Evolutionary conservation across 129 eudicot species (phyloP), one percentile per base, ranked within the genome.

Genomic region (Erigeron canadensis): DNA sequence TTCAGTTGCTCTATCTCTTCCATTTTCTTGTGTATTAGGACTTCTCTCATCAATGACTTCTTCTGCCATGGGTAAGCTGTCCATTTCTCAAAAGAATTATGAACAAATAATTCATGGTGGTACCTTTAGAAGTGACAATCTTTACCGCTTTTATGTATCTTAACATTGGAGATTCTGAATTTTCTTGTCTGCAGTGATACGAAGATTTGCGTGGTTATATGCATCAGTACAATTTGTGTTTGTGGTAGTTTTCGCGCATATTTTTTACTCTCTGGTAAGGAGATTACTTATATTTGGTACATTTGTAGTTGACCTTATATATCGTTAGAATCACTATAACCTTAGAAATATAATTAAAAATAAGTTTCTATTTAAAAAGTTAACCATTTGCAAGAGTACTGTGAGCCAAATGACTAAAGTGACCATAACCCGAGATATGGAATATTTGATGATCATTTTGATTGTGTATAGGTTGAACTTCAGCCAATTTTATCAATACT

Each of bases 11-110:
- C 61, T 91, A 71, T 88, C 97, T 45, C 82, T 91, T 79, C 97
- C 97, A 39, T 88, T 91, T 84, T 91, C 97, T 69, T 91, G 96
- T 80, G 73, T 86, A 48, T 77, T 91, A 46, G 97, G 96, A 55
- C 90, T 91, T 66, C 84, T 91, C 34, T 69, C 96, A 54, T 83
- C 96, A 12, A 79, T 88, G 91, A 86, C 91, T 50, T 79, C 97
- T 65, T 88, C 96, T 38, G 83, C 94, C 50, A 86, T 91, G 94
- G 97, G 97, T 91, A 86, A 74, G 82, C 40, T 59, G 43, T 44
- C 43, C 48, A 55, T 5, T 37, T 42, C 38, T 46, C 18, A 34
- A 11, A 23, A 3, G 10, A 34, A 15, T 0, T 11, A 6, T 38
- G 10, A 34, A 28, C 34, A 61, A 61, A 38, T 34, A 38, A 40